Evolutionary conservation across 495 filamentous ascomycete species (phyloP), one percentile per base, ranked within the genome.

Genomic region (Cryomyces antarcticus): DNA sequence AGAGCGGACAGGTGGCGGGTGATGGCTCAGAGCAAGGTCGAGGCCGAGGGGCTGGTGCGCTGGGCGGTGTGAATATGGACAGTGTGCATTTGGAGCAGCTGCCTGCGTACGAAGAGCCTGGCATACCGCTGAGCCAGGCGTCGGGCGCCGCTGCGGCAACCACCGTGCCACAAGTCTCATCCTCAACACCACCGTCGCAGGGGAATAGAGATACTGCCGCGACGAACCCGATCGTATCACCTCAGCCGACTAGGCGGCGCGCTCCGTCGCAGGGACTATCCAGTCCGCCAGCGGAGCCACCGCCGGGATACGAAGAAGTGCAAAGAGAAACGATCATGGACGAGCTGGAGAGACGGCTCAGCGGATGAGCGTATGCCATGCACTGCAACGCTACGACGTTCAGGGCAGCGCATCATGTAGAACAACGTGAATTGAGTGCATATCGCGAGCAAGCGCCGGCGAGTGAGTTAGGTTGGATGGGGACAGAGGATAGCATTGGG

Each of bases 261-360:
- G 27, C 31, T 31, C 37, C 46, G 46, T 42, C 56, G 57, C 39
- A 42, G 35, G 61, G 45, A 54, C 39, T 41, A 0, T 62, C 60
- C 43, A 37, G 39, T n/a, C 65, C 66, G 13, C 85, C 85, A 0
- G 63, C 72, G 46, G 89, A 88, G 46, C 85, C 87, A 11, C 89
- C 89, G 30, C 89, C 89, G 31, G 82, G 82, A 31, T 97, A 97
- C 57, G 82, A 95, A 54, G 85, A 93, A 55, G 82, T 78, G 29
- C 89, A 94, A 59, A 69, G 73, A 44, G 74, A 80, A 46, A 83
- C 79, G 47, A 66, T 94, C n/a, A 74, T 63, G 29, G 57, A 72
- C 27, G 73, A 71, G 40, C 49, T 77, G 24, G 75, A 78, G 50
- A 44, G 57, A 39, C 45, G 56, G 44, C 31, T 59, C 28, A 48